Evolutionary conservation across 2,329 filamentous ascomycete species (phyloP), one percentile per base, ranked within the genome.

Genomic region (Sclerotinia glacialis): DNA sequence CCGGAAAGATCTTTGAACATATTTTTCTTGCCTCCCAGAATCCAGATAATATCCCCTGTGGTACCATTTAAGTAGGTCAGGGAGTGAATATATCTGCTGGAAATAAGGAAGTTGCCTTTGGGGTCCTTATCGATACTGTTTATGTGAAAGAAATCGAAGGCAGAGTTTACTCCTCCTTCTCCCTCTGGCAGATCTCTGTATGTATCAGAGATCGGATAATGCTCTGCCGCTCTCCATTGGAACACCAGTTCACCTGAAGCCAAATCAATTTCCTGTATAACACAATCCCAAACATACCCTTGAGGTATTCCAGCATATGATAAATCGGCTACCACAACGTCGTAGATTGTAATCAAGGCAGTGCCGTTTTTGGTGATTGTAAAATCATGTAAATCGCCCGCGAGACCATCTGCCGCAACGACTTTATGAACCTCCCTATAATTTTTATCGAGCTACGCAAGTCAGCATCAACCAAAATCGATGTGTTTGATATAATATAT

Each of bases 241-340:
- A 87, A 87, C 14, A 86, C 68, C 4, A 87, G 74, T 50, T 81
- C 77, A 2, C 84, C 83, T 3, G 82, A 86, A 31, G 82, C 78
- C 52, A 74, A 69, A 31, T 74, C 69, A 23, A 74, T 62, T 62
- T 74, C 73, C 71, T 85, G 83, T 65, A 85, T 79, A 34, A 85
- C 79, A 3, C 84, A 82, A 71, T 85, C 83, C 83, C 83, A 85
- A 67, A 83, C 80, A 71, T 85, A 82, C 67, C 82, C 79, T 0
- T 77, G 69, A 55, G 76, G 79, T 4, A 75, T 82, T 31, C 83
- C 83, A 75, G 78, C 85, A 1, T 75, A 70, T 5, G 76, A 77
- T 42, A 85, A 73, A 53, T 84, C 78, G 8, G 73, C 74, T 0
- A 80, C 80, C 6, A 82, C 78, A 1, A 83, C 82, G 70, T 85